A percentile compares a stretch with the other conserved stretches of the same genome.
Evolutionary conservation across 495 filamentous ascomycete genomes (phyloP).

Genomic region (Neurospora sp.): DNA sequence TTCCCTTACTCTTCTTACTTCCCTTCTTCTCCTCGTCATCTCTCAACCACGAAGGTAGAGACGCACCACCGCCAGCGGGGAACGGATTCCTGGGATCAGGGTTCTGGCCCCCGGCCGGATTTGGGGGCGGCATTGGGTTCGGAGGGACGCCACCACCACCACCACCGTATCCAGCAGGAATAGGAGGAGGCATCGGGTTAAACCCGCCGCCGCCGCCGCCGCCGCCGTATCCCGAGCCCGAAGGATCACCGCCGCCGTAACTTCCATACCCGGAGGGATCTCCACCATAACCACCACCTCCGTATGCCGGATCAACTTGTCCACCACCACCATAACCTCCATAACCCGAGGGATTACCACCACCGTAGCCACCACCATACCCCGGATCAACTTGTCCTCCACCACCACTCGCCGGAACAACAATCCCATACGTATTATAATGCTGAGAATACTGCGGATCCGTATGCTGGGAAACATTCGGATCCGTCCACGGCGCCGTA

Average conservation of each 20-base stretch:
- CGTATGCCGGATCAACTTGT: neutral
- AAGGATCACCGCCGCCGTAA: neutral
- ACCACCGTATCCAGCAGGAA: neutral
- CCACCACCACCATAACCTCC: neutral
- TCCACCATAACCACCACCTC: neutral
- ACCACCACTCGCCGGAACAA: neutral
- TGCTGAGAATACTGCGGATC: neutral
- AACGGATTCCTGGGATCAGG: too few relatives aligned
- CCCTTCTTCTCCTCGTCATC: neutral
- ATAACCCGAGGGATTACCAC: neutral
- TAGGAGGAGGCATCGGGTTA: neutral
- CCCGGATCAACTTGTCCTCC: neutral
- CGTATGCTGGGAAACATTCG: neutral
- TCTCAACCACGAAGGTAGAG: neutral
- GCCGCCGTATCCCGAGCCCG: neutral
- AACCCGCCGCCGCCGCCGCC: neutral
- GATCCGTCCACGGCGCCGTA: neutral
- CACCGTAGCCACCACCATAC: neutral
- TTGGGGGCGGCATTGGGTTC: neutral
- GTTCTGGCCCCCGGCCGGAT: neutral
- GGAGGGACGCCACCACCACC: neutral
- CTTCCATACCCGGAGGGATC: neutral
- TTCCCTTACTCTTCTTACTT: neutral
- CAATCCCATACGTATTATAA: neutral
- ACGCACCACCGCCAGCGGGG: too few relatives aligned